Evolutionary conservation across 73 alveolate genomes (phyloP).

Genomic region (Paraurostyla sp.): DNA sequence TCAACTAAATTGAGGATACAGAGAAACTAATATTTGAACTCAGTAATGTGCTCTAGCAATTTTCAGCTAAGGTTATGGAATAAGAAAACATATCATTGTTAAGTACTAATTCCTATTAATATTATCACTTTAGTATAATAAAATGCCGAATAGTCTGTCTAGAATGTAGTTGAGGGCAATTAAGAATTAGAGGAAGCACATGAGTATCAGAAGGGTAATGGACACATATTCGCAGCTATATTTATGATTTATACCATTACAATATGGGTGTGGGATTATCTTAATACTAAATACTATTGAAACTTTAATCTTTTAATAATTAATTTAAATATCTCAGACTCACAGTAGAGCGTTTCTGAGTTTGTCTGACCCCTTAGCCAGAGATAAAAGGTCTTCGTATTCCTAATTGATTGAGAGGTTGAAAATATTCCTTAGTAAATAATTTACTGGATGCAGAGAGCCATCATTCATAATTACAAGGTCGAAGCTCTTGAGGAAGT

Average conservation of each 20-base stretch:
- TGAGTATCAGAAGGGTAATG: slow-evolving; percentile 52
- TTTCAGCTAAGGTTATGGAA: slow-evolving; percentile 47
- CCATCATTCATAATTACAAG: slow-evolving; percentile 21
- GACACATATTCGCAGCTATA: slow-evolving; percentile 41
- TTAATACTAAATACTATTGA: slow-evolving; percentile 41
- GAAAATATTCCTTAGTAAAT: background rate
- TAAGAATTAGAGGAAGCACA: slow-evolving; percentile 43
- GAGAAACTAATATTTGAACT: slow-evolving; percentile 55
- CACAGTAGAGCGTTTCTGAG: background rate
- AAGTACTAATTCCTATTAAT: background rate
- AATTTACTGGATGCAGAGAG: slow-evolving; percentile 41
- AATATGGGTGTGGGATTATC: slow-evolving; percentile 12
- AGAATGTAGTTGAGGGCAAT: slow-evolving; percentile 38
- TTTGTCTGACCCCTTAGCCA: background rate
- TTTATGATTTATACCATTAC: background rate
- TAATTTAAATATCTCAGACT: background rate
- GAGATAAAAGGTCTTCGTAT: background rate
- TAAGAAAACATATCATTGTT: slow-evolving; percentile 35
- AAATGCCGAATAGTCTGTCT: slow-evolving; percentile 54
- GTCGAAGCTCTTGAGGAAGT: background rate
- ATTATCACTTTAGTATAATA: slow-evolving; percentile 1
- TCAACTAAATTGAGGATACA: slow-evolving; percentile 36
- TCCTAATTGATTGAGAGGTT: background rate
- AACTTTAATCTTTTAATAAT: background rate
- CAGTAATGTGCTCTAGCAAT: slow-evolving; percentile 14